Evolutionary conservation across 176 grass and related monocot species (phyloP), one percentile per base, ranked within the genome.

Genomic region (Oryza meridionalis): DNA sequence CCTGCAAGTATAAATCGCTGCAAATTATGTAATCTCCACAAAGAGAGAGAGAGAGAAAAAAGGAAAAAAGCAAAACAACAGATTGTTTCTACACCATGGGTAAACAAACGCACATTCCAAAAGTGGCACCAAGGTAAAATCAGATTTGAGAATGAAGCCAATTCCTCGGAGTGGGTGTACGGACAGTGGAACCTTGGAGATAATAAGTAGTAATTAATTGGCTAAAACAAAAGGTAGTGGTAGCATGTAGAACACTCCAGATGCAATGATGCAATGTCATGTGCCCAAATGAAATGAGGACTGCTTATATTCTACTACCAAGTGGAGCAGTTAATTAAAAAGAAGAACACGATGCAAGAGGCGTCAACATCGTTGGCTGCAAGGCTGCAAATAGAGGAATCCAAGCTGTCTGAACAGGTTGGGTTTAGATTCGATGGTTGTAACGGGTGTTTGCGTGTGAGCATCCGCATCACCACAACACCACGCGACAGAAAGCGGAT

Each of bases 351-450:
- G 29, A 42, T 72, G 22, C 50, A 73, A 81, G 17, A 31, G 69
- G 9, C 25, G 17, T 68, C 47, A 49, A 25, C 59, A 51, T 73
- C 50, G 22, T 14, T 11, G 65, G 38, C 67, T 10, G 73, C 80
- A 53, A 50, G 65, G 13, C 73, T 12, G 73, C 80, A 43, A 50
- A 15, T 1, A n/a, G 55, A 42, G 0, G 67, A 43, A 65, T 32
- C 53, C n/a, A 62, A 51, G 61, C 35, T 82, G 37, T 73, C 80
- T 40, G 21, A 64, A 50, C 69, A 59, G 61, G 16, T 24, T 58
- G 73, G 33, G 66, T 78, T 68, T 68, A 63, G 68, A 74, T 74
- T 59, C 71, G 53, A 71, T 37, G 19, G 63, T 11, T 32, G 44
- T 16, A 74, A 9, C 32, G n/a, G 25, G 45, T 11, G 42, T 12